Base-by-base conservation (phyloP, 768 basidiomycete species). In the Phanerochaete sordida region DNA sequence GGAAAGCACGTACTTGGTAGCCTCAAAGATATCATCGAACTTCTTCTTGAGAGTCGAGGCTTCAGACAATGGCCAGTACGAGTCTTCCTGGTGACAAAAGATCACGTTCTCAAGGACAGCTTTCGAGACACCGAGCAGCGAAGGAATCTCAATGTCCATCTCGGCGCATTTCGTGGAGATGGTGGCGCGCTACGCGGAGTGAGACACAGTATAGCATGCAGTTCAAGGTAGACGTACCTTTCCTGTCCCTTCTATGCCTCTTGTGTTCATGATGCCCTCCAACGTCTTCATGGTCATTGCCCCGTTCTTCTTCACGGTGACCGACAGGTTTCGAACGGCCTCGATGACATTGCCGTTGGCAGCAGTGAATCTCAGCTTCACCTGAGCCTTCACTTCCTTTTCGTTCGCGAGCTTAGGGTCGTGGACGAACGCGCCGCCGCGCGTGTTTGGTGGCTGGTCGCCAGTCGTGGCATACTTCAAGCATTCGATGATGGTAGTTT, bases 321-420 rank as follows among this genome's bases (percentile, higher is more conserved):
- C 95, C 58, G 92, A 93, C 64, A 99, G 73, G 67, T 95, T 95
- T 53, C 97, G 84, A 48, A 89, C 87, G 55, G 88, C 95, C 39
- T 94, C 78, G 95, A 98, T 98, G 19, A 89, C 81, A 26, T 83
- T 83, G n/a, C 90, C 85, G 67, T 95, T 95, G 15, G 92, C 91
- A 57, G 95, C 91, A 69, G 83, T 79, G 74, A 99, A 99, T 23
- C 96, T 84, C 37, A 99, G 78, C 72, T 94, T 95, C 65, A 99
- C 97, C 75, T 98, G 95, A 1, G 97, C 97, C 75, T 96, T 98
- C 67, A 99, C 96, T 71, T 98, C 96, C 70, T 95, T 96, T 80
- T 98, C 95, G 69, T 96, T 95, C 7, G 97, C 97, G 86, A 99
- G 96, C 80, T 97, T 97, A 1, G 97, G 97, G 74, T 99, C 97